Base-by-base conservation (phyloP, 139 green algal genomes). In the Asterochloris erici region DNA sequence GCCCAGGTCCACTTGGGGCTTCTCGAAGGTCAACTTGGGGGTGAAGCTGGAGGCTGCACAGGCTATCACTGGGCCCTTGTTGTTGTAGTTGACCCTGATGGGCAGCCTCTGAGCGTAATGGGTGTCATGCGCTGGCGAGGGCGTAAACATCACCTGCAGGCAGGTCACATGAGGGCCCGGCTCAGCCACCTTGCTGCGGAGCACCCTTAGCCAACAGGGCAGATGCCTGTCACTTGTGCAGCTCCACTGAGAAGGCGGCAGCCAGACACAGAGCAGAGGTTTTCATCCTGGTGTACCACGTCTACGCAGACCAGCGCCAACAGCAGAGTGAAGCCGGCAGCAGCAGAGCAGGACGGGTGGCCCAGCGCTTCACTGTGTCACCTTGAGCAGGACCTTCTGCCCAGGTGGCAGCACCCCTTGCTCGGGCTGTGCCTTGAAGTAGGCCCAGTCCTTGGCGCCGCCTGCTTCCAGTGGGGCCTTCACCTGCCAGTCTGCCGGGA, bases 401-500 rank as follows among this genome's bases (percentile, higher is more conserved):
- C 86, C 89, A 9, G 90, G 87, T 68, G 92, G 84, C 27, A 96
- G 82, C 21, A 84, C 75, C 21, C 92, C 92, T 68, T 89, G 75
- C 17, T 64, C 73, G 14, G 91, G 92, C 79, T 86, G 83, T 54
- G 70, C 86, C 27, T 60, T 64, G 85, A 95, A 96, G 81, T 87
- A 91, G 19, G 63, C 26, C 93, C 93, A 95, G 90, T 94, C 91
- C 79, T 88, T 90, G 70, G 82, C 84, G 23, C 66, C 79, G 68
- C 81, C 84, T 28, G 77, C 81, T 79, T 95, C 92, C 38, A 90
- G 81, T 10, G 92, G 93, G 29, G 84, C 84, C 84, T 94, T 93
- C 80, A 96, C 81, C 16, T 64, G 54, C 88, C 89, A 97, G 38
- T 97, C 92, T 66, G 85, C 87, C 14, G 88, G 82, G 12, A 96